These are phyloP conservation scores for Boletus fagicola DNA, from an alignment of 768 basidiomycete genomes.

Conservation along the genomic window DNA sequence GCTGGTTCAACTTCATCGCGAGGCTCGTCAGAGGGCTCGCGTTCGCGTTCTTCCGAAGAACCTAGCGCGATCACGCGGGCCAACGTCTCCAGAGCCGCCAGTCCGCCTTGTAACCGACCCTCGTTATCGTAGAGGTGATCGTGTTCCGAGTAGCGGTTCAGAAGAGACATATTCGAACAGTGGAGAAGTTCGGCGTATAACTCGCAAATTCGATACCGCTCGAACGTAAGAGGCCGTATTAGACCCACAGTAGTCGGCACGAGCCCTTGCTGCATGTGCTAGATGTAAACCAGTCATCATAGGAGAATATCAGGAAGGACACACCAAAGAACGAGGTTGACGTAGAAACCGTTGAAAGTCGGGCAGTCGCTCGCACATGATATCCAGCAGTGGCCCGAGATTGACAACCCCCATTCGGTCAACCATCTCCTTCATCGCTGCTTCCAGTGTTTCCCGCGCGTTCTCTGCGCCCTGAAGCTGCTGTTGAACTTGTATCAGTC, in stretches of 20 bases:
- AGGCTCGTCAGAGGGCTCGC: slow-evolving; percentile 58
- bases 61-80: slow-evolving; percentile 78
- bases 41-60: slow-evolving; percentile 50
- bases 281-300: slow-evolving; percentile 14
- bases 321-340: slow-evolving; percentile 74
- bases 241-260: slow-evolving; percentile 72
- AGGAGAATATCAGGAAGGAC: slow-evolving; percentile 25
- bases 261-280: slow-evolving; percentile 52
- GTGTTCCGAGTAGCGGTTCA: slow-evolving; percentile 76
- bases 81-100: slow-evolving; percentile 80
- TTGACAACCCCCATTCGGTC: slow-evolving; percentile 89
- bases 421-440: slow-evolving; percentile 76
- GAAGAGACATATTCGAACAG: slow-evolving; percentile 95
- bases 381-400: slow-evolving; percentile 75
- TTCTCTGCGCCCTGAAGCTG: slow-evolving; percentile 56
- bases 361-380: slow-evolving; percentile 65
- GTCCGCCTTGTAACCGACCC: slow-evolving; percentile 85
- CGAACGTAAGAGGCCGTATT: slow-evolving; percentile 82
- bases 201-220: slow-evolving; percentile 95
- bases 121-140: slow-evolving; percentile 74
- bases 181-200: slow-evolving; percentile 95
- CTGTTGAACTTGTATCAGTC: slow-evolving; percentile 85
- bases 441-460: slow-evolving; percentile 63
- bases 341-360: slow-evolving; percentile 68
- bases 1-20: slow-evolving; percentile 58